A percentile compares a stretch with the other conserved stretches of the same genome.
phyloP scores from a whole-genome alignment of 2,329 filamentous ascomycete genomes.

The Proliferodiscus dingleyae region DNA sequence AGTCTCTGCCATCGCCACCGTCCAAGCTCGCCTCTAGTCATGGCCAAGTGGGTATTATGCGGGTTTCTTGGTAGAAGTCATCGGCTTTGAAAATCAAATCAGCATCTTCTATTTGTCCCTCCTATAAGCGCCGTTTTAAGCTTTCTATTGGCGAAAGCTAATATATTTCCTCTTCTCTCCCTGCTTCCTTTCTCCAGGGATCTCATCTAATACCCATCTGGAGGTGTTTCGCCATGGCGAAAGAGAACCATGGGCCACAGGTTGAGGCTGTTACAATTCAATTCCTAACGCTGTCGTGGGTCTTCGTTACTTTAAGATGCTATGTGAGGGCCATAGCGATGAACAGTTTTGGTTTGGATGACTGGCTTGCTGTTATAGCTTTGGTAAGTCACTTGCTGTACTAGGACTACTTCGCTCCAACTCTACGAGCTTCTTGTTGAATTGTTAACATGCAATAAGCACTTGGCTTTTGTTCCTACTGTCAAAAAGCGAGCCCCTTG shows the following conservation, averaged over 20 bases:
- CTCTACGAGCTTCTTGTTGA: not conserved
- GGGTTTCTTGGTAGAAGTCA: too few species aligned
- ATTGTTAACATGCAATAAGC: not conserved
- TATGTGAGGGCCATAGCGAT: slow-evolving; percentile 42
- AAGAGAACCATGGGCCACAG: slow-evolving; percentile 15
- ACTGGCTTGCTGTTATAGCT: slow-evolving; percentile 43
- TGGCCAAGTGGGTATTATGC: too few species aligned
- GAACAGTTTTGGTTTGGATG: slow-evolving; percentile 40
- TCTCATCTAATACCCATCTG: not conserved
- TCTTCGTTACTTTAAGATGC: slow-evolving; percentile 38
- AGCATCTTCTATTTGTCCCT: too few species aligned
- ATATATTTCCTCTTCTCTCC: not conserved
- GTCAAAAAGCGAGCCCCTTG: too few species aligned
- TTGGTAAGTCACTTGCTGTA: slow-evolving; percentile 34
- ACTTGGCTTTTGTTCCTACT: not conserved
- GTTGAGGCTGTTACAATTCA: slow-evolving; percentile 19
- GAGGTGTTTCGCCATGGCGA: slow-evolving; percentile 2
- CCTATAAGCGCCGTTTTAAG: too few species aligned
- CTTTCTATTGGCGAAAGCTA: too few species aligned
- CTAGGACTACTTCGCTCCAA: not conserved
- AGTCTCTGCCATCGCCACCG: too few species aligned
- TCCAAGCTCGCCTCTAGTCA: too few species aligned
- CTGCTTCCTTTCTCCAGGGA: not conserved
- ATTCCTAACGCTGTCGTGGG: slow-evolving; percentile 34
- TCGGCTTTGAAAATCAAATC: too few species aligned